Conservation (phyloP, 352 stramenopile genomes). For the Blastocystis sp. region DNA sequence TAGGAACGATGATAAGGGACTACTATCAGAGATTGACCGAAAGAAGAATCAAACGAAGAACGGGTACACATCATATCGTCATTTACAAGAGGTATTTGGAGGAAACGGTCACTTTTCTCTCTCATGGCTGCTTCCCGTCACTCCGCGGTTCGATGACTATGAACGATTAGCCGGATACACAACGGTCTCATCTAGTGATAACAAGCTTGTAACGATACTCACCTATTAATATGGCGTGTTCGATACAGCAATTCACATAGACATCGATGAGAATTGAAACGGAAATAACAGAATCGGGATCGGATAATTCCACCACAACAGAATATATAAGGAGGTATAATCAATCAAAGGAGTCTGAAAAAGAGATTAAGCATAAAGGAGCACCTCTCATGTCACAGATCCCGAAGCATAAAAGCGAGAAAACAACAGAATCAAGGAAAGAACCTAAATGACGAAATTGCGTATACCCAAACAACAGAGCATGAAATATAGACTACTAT, state of each 20-base stretch:
- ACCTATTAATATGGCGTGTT: background rate
- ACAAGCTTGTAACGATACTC: background rate
- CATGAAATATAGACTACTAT: background rate
- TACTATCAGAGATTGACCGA: constrained; percentile 28
- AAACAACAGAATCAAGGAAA: background rate
- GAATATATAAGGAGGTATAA: background rate
- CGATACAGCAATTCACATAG: background rate
- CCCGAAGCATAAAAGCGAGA: background rate
- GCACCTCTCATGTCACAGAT: no score
- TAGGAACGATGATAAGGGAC: background rate
- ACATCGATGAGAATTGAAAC: background rate
- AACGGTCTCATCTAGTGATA: no score
- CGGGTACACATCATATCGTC: no score
- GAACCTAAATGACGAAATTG: background rate
- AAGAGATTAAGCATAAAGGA: no score
- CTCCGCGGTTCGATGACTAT: background rate
- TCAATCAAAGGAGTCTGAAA: background rate
- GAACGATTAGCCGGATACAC: background rate
- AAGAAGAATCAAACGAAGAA: background rate
- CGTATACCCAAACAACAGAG: background rate
- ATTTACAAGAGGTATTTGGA: constrained; percentile 24
- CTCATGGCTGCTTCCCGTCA: background rate
- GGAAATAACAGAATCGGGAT: no score
- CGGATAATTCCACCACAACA: no score
- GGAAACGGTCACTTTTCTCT: background rate